These are phyloP conservation scores for Bruguiera parviflora DNA, from an alignment of 345 rosid genomes.

Conservation along the genomic window DNA sequence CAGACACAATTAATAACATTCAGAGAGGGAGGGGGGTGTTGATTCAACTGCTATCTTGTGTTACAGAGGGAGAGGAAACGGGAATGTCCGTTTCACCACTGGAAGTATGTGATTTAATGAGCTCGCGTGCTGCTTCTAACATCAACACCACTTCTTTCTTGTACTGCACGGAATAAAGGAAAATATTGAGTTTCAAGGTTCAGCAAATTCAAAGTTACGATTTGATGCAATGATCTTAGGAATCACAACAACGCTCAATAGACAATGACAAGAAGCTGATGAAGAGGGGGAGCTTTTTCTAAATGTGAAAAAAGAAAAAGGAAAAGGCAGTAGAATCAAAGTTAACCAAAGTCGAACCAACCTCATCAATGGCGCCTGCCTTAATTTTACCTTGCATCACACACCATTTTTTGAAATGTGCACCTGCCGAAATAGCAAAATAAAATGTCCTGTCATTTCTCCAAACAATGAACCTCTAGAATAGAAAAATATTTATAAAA, in stretches of 20 bases:
- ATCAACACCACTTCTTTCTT: conserved; percentile 82
- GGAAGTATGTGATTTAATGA: conserved; percentile 32
- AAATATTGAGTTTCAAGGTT: neutral
- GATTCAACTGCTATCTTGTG: conserved; percentile 33
- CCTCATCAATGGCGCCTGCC: conserved; percentile 86
- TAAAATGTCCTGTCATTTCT: neutral
- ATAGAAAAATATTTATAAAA: neutral
- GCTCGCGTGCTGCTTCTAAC: conserved; percentile 49
- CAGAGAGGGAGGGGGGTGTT: neutral
- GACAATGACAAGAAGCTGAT: no score
- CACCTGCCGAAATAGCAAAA: conserved; percentile 45
- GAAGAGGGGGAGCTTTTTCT: neutral
- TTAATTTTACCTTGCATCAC: conserved; percentile 93
- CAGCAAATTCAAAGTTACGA: no score
- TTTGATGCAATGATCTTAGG: no score
- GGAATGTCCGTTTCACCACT: conserved; percentile 15
- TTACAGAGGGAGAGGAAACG: conserved; percentile 14
- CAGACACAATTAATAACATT: neutral
- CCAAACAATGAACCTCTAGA: neutral
- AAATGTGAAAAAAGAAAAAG: neutral
- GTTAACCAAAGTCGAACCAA: conserved; percentile 25
- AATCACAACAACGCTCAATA: no score
- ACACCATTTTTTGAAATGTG: conserved; percentile 97
- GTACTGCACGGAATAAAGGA: conserved; percentile 40
- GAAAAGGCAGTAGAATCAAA: neutral